These are phyloP conservation scores for Fusarium lateritium DNA, from an alignment of 2,329 filamentous ascomycete genomes.

Conservation along the genomic window DNA sequence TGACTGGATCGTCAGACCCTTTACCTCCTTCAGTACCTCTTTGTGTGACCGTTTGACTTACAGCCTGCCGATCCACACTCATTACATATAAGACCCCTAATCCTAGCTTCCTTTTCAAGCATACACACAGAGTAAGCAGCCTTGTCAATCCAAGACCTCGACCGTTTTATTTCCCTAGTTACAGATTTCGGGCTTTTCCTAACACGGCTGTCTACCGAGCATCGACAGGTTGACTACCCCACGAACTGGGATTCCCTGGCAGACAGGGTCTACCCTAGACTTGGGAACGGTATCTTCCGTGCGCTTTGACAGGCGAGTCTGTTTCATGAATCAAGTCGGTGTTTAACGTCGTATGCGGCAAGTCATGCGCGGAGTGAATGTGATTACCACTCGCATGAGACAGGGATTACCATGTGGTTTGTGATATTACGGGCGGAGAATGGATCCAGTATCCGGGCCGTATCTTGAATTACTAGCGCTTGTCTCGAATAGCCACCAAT, in stretches of 20 bases:
- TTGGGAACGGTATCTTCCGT: conserved; percentile 2
- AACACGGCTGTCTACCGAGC: conserved; percentile 12
- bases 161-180: conserved; percentile 12
- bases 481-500: background rate
- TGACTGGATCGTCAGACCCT: no score
- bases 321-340: background rate
- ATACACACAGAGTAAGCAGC: background rate
- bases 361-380: background rate
- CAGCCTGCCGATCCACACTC: background rate
- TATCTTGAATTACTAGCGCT: background rate
- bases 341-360: conserved; percentile 10
- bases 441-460: background rate
- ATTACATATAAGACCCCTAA: background rate
- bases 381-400: background rate
- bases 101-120: background rate
- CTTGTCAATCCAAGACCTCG: background rate
- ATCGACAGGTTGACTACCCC: conserved; percentile 14
- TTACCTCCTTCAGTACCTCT: no score
- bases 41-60: no score
- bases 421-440: background rate
- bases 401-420: conserved; percentile 10
- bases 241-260: conserved; percentile 8
- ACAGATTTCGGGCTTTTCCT: background rate
- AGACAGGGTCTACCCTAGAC: conserved; percentile 17
- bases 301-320: background rate